A percentile compares a stretch with the other conserved stretches of the same genome.
Conservation (phyloP, 805 yeast genomes). For the Ogataea nakhonphanomensis region DNA sequence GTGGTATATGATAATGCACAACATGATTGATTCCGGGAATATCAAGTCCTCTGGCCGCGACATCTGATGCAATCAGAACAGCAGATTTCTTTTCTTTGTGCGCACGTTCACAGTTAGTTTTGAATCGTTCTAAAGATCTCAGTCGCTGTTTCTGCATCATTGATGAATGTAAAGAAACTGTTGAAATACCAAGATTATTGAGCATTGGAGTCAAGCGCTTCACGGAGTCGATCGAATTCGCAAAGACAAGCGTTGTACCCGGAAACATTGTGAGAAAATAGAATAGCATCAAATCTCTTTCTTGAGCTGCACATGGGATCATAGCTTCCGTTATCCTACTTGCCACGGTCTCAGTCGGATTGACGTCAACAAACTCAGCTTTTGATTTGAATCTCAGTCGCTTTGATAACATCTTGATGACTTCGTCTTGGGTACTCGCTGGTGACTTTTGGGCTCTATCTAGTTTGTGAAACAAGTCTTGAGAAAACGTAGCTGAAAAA, state of each 20-base stretch:
- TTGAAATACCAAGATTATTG: conserved; percentile 61
- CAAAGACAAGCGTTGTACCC: conserved; percentile 85
- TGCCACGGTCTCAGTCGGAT: conserved; percentile 80
- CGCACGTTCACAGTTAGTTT: conserved; percentile 37
- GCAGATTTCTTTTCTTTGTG: conserved; percentile 46
- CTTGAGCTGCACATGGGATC: conserved; percentile 86
- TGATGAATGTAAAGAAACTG: conserved; percentile 82
- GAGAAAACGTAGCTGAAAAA: conserved; percentile 92
- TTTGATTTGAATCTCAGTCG: conserved; percentile 67
- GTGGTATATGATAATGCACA: conserved; percentile 91
- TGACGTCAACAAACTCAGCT: conserved; percentile 77
- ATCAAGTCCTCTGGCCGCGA: conserved; percentile 97
- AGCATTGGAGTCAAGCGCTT: conserved; percentile 78
- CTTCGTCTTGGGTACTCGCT: conserved; percentile 47
- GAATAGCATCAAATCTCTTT: conserved; percentile 85
- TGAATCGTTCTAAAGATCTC: conserved; percentile 79
- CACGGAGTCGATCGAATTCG: conserved; percentile 94
- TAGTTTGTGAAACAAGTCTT: conserved; percentile 76
- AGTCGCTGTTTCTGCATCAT: conserved; percentile 95
- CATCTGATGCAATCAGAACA: conserved; percentile 90
- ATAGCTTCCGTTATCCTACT: conserved; percentile 75
- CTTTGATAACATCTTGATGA: conserved; percentile 58
- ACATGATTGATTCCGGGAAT: conserved; percentile 89
- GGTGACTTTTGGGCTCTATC: conserved; percentile 39
- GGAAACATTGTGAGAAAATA: conserved; percentile 84